phyloP scores from a whole-genome alignment of 129 eudicot genomes.

The Arctium lappa region DNA sequence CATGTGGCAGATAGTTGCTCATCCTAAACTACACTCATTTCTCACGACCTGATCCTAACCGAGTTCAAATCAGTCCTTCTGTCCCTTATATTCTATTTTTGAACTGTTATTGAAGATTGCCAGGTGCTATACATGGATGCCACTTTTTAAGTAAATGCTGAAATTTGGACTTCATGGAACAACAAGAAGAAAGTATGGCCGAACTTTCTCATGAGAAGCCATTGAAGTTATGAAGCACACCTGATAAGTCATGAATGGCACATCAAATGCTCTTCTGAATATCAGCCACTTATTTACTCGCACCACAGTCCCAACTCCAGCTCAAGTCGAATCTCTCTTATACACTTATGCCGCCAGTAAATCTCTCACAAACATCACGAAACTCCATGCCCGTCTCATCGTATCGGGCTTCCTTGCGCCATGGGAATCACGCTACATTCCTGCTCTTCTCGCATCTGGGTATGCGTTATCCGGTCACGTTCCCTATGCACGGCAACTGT shows the following conservation, averaged over 20 bases:
- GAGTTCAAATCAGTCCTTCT: no score
- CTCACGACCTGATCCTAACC: no score
- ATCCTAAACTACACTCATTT: no score
- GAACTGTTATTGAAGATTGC: no score
- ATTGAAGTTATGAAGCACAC: background rate
- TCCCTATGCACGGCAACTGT: conserved; percentile 45
- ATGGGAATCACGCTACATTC: conserved; percentile 33
- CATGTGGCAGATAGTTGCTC: no score
- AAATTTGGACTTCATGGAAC: no score
- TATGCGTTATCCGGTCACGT: conserved; percentile 50
- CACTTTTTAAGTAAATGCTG: no score
- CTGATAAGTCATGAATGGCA: conserved; percentile 43
- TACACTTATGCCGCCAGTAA: conserved; percentile 47
- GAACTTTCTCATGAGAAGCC: background rate
- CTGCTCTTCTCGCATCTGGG: conserved; percentile 48
- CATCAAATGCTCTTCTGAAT: conserved; percentile 34
- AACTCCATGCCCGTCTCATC: conserved; percentile 55
- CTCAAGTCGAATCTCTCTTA: conserved; percentile 51
- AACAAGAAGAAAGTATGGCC: background rate
- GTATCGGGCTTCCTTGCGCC: conserved; percentile 47
- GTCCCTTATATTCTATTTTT: no score
- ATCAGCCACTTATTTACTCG: conserved; percentile 41
- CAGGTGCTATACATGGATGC: no score
- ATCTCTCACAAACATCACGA: conserved; percentile 50
- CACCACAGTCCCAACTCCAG: conserved; percentile 25